Conservation (phyloP, 2,329 filamentous ascomycete genomes). For the Tolypocladium cylindrosporum region DNA sequence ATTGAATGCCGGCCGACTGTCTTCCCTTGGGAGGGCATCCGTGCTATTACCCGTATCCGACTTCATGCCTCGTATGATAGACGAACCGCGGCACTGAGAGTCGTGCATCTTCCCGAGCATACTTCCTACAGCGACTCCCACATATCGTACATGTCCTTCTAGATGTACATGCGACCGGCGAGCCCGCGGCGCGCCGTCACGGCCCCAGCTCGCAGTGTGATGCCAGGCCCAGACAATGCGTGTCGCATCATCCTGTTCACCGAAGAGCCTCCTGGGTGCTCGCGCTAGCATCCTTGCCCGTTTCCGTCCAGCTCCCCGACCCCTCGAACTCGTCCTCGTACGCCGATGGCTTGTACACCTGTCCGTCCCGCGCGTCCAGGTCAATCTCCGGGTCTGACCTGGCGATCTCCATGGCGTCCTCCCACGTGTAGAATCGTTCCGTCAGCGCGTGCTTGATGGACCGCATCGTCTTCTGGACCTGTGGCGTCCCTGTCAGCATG, state of each 20-base stretch:
- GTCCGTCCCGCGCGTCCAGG: constrained; percentile 34
- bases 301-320: constrained; percentile 14
- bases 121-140: background rate
- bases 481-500: constrained; percentile 8
- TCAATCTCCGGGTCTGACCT: constrained; percentile 58
- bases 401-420: constrained; percentile 61
- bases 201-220: background rate
- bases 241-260: background rate
- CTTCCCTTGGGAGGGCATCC: too few species aligned
- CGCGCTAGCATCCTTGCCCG: constrained; percentile 2
- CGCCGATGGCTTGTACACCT: constrained; percentile 37
- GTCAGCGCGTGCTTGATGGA: constrained; percentile 77
- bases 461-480: constrained; percentile 72
- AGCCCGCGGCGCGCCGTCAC: background rate
- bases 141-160: background rate
- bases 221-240: background rate
- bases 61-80: background rate
- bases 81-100: background rate
- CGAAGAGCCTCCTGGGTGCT: constrained; percentile 1
- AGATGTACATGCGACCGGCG: background rate
- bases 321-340: constrained; percentile 23
- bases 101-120: too few species aligned
- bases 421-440: constrained; percentile 82
- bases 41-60: too few species aligned
- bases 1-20: background rate